Conservation (phyloP, 305 asterid species). For the Lippia alba region DNA sequence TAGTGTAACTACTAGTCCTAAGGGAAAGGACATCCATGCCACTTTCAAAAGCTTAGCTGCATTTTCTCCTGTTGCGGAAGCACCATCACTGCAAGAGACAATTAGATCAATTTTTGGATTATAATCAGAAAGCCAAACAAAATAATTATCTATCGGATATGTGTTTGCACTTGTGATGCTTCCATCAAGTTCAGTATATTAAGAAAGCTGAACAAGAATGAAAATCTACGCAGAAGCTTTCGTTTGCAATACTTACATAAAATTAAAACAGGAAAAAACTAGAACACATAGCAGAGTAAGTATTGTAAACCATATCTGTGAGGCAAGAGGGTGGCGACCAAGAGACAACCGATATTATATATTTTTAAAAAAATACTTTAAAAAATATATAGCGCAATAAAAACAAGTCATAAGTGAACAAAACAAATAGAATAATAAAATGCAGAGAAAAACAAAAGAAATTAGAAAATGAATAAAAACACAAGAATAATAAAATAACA, state of each 20-base stretch:
- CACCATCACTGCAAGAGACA: slow-evolving; percentile 63
- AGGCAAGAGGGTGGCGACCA: too few relatives aligned
- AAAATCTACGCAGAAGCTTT: too few relatives aligned
- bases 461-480: too few relatives aligned
- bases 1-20: slow-evolving; percentile 68
- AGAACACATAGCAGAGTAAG: slow-evolving; percentile 23
- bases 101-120: slow-evolving; percentile 30
- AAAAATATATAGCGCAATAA: too few relatives aligned
- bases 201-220: too few relatives aligned
- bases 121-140: slow-evolving; percentile 25
- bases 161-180: slow-evolving; percentile 13
- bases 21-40: slow-evolving; percentile 85
- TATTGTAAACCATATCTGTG: too few relatives aligned
- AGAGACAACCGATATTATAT: too few relatives aligned
- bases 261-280: slow-evolving; percentile 12
- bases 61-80: slow-evolving; percentile 55
- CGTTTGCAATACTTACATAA: background rate
- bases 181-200: slow-evolving; percentile 3
- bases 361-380: too few relatives aligned
- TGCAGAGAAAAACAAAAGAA: too few relatives aligned
- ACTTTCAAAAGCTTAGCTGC: slow-evolving; percentile 81
- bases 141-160: slow-evolving; percentile 14
- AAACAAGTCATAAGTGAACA: too few relatives aligned
- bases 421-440: too few relatives aligned
- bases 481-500: too few relatives aligned